Conservation (phyloP, 345 rosid species). For the Hypericum androsaemum region DNA sequence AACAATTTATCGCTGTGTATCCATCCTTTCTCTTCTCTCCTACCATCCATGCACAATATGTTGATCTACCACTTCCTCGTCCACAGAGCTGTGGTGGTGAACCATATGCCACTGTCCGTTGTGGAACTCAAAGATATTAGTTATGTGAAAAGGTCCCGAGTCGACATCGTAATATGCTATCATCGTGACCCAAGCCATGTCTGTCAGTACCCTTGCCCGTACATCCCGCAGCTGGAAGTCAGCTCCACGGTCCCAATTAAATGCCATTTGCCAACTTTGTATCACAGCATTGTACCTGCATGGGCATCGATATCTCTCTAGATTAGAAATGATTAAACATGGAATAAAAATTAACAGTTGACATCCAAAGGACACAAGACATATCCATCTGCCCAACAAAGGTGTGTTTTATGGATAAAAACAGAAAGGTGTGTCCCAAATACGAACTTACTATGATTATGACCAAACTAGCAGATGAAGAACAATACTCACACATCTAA, state of each 20-base stretch:
- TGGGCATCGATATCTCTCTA: not conserved
- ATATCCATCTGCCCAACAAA: too few relatives aligned
- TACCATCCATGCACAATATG: constrained; percentile 7
- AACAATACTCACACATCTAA: too few relatives aligned
- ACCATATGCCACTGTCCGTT: constrained; percentile 84
- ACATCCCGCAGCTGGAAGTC: constrained; percentile 78
- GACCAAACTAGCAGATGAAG: too few relatives aligned
- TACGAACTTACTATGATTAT: too few relatives aligned
- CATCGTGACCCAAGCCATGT: constrained; percentile 97
- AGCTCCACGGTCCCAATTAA: constrained; percentile 76
- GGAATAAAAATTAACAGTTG: too few relatives aligned
- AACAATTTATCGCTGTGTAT: constrained; percentile 9
- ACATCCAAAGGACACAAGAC: too few relatives aligned
- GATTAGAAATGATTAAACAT: too few relatives aligned
- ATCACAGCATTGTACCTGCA: constrained; percentile 77
- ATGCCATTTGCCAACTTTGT: constrained; percentile 90
- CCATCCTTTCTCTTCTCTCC: not conserved
- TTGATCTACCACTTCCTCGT: constrained; percentile 19
- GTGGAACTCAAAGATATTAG: constrained; percentile 75
- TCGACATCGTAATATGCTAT: constrained; percentile 62
- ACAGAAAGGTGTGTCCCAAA: too few relatives aligned
- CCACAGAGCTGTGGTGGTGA: constrained; percentile 77
- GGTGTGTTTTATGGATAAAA: too few relatives aligned
- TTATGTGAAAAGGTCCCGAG: constrained; percentile 55
- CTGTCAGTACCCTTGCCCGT: constrained; percentile 64